A percentile compares a stretch with the other conserved stretches of the same genome.
These are phyloP conservation scores for Amylocarpus encephaloides DNA, from an alignment of 2,329 filamentous ascomycete species.

Conservation along the genomic window DNA sequence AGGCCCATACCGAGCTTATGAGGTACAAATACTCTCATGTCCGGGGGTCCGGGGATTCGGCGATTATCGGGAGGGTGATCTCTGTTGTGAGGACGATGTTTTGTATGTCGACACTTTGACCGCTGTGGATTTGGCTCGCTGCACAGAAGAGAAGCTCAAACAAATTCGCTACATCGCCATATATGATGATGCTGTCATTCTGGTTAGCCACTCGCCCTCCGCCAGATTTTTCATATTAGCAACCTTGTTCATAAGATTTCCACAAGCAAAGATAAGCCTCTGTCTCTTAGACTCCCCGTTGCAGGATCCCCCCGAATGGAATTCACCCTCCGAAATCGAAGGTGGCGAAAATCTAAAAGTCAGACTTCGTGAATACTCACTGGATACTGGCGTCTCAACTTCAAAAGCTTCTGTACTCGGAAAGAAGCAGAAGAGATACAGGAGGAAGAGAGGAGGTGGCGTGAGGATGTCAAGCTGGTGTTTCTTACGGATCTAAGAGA, in stretches of 20 bases:
- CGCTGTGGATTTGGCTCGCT: not conserved
- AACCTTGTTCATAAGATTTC: not conserved
- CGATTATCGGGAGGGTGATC: not conserved
- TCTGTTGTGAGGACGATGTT: conserved; percentile 2
- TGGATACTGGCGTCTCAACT: not conserved
- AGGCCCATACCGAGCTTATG: conserved; percentile 1
- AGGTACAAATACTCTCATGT: not conserved
- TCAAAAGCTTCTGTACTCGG: not conserved
- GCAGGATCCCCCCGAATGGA: not conserved
- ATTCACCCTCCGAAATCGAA: conserved; percentile 1
- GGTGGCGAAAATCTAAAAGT: not conserved
- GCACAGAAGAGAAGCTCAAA: not conserved
- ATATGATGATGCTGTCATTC: not conserved
- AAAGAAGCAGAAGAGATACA: not conserved
- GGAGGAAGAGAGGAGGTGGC: not conserved
- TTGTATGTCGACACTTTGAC: not conserved
- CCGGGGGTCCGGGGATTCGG: not conserved
- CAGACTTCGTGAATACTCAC: not conserved
- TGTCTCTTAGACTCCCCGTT: not conserved
- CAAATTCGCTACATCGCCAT: not conserved
- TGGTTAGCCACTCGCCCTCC: not conserved
- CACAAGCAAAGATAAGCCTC: not conserved
- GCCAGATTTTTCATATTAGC: not conserved
- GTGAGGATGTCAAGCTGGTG: not conserved
- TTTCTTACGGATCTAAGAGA: not conserved